Evolutionary conservation across 2,329 filamentous ascomycete species (phyloP).

Genomic region (Paraphaeosphaeria sporulosa): DNA sequence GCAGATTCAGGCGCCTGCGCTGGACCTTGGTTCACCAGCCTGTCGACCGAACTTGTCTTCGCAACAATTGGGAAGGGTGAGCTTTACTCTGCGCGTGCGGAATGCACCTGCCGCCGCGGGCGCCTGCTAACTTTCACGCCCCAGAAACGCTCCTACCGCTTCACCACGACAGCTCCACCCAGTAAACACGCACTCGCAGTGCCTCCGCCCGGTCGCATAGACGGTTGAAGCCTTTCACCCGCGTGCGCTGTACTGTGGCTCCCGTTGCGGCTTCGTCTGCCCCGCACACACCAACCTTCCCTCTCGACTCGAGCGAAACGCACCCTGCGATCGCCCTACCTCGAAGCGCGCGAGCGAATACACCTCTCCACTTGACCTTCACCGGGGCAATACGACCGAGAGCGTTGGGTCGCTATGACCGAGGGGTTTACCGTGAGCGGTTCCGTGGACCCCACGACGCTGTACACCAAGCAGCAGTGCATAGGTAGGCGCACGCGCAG

Average conservation of each 20-base stretch:
- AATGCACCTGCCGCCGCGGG: slow-evolving; percentile 7
- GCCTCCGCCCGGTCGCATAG: not conserved
- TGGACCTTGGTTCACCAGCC: not conserved
- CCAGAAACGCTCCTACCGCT: not conserved
- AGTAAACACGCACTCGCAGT: not conserved
- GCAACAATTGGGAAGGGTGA: slow-evolving; percentile 1
- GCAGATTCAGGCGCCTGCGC: not conserved
- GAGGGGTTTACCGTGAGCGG: slow-evolving; percentile 52
- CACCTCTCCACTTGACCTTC: not conserved
- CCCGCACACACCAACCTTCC: slow-evolving; percentile 2
- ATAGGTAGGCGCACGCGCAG: slow-evolving; percentile 42
- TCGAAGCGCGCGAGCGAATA: not conserved
- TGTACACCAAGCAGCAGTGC: slow-evolving; percentile 81
- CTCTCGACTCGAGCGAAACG: not conserved
- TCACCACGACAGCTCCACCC: not conserved
- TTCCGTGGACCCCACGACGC: slow-evolving; percentile 80
- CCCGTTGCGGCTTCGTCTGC: slow-evolving; percentile 7
- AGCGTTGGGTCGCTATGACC: slow-evolving; percentile 25
- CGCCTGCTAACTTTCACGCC: slow-evolving; percentile 1
- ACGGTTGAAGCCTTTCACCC: not conserved
- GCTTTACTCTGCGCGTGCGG: not conserved
- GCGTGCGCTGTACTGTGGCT: not conserved
- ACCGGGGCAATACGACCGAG: not conserved
- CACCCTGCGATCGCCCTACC: not conserved
- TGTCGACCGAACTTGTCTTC: not conserved